Base-by-base conservation (phyloP, 345 rosid species). In the Abelmoschus esculentus region DNA sequence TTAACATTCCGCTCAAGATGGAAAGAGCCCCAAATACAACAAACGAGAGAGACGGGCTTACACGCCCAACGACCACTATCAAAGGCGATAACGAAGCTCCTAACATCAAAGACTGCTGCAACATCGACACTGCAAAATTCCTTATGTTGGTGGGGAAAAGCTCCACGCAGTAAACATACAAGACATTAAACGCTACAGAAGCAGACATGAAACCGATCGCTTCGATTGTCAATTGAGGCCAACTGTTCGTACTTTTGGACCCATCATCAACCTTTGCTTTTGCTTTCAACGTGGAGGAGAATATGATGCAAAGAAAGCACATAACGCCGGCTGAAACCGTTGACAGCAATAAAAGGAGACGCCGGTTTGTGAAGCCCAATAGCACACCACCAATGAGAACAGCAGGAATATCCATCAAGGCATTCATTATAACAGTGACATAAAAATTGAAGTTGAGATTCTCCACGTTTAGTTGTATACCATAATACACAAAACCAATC, bases 91-190 rank as follows among this genome's bases (percentile, higher is more conserved):
- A 73, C 0, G 96, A 86, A 52, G 93, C 97, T 28, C 96, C 97
- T 13, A 89, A 14, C 93, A 84, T 89, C 72, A 82, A 70, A 7
- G 89, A 76, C 11, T 83, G 96, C 15, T 90, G 82, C 75, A 86
- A 38, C 22, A 79, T 65, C 5, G 96, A 83, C 67, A 87, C 77
- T 0, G 96, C 86, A 12, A 83, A 69, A 83, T 87, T 89, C 77
- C 97, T 89, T 9, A 86, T 89, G 49, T 80, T 86, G 12, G 91
- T 91, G 0, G 90, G 96, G 69, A 91, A 91, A 42, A 89, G 90
- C 85, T 91, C 93, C 0, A 86, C 85, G 5, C 80, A 66, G 49
- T 86, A 87, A 47, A 91, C 82, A 62, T 85, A 87, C 15, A 81
- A 3, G 7, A 91, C 85, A 19, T 89, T 84, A 61, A 75, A 91